These are phyloP conservation scores for Penicillium sp. DNA, from an alignment of 2,329 filamentous ascomycete genomes.

Conservation along the genomic window DNA sequence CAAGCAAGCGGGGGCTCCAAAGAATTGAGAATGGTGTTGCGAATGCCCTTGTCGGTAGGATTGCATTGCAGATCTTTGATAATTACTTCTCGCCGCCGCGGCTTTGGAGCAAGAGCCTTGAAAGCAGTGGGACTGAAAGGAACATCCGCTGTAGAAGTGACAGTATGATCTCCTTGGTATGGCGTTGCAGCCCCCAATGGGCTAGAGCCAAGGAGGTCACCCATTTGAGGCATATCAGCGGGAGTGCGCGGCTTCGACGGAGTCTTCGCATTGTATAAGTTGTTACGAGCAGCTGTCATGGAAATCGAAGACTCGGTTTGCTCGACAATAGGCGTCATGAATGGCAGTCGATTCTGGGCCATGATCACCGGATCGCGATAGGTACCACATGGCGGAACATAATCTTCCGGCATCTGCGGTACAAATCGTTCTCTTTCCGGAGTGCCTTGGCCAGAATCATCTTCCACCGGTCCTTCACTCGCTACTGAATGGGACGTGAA, in stretches of 20 bases:
- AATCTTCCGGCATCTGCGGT: conserved; percentile 79
- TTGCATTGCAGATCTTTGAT: conserved; percentile 84
- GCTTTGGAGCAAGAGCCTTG: conserved; percentile 33
- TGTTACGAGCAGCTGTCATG: conserved; percentile 56
- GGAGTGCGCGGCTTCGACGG: conserved; percentile 60
- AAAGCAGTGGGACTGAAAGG: conserved; percentile 39
- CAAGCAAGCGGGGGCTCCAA: conserved; percentile 69
- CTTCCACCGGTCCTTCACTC: conserved; percentile 30
- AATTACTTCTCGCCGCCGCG: conserved; percentile 56
- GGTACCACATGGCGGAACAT: conserved; percentile 71
- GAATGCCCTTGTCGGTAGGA: conserved; percentile 74
- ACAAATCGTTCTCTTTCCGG: conserved; percentile 44
- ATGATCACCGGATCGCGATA: conserved; percentile 76
- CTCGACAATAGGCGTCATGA: conserved; percentile 98
- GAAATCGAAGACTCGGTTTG: conserved; percentile 84
- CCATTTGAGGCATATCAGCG: conserved; percentile 35
- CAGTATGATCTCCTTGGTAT: conserved; percentile 47
- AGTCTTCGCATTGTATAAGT: conserved; percentile 67
- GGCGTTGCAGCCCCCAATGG: conserved; percentile 67
- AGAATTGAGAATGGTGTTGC: conserved; percentile 69
- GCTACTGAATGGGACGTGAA: conserved; percentile 20
- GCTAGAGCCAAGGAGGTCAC: conserved; percentile 61
- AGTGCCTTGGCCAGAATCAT: conserved; percentile 37
- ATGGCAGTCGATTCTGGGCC: conserved; percentile 88
- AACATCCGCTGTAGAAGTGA: conserved; percentile 30